These are phyloP conservation scores for Coemansia sp. DNA, from an alignment of 192 early-diverging fungal species.

Conservation along the genomic window DNA sequence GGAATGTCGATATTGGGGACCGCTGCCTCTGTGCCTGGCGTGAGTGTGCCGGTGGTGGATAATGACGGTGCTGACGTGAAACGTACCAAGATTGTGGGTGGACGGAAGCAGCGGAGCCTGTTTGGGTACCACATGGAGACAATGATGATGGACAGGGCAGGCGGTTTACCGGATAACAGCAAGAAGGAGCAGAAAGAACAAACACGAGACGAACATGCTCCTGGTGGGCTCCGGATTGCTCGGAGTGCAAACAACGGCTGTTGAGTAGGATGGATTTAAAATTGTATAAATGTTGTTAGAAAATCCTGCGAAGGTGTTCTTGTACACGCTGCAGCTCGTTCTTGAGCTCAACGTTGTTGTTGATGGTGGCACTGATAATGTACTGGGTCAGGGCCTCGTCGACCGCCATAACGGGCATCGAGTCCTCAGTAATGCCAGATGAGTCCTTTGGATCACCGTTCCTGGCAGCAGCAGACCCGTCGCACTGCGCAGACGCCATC, in stretches of 20 bases:
- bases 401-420: slow-evolving; percentile 37
- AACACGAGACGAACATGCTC: not conserved
- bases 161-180: too few species aligned
- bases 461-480: not conserved
- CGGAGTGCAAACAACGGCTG: not conserved
- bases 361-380: slow-evolving; percentile 39
- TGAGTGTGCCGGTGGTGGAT: not conserved
- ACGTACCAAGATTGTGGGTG: not conserved
- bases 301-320: slow-evolving; percentile 36
- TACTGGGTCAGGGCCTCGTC: slow-evolving; percentile 53
- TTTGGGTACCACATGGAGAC: slow-evolving; percentile 33
- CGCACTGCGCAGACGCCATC: slow-evolving; percentile 16
- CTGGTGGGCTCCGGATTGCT: not conserved
- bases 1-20: not conserved
- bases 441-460: not conserved
- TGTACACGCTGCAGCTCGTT: slow-evolving; percentile 43
- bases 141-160: not conserved
- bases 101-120: slow-evolving; percentile 18
- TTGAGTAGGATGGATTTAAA: not conserved
- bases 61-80: not conserved
- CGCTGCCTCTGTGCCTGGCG: not conserved
- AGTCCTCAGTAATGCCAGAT: not conserved
- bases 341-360: slow-evolving; percentile 29
- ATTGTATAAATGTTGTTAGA: too few species aligned
- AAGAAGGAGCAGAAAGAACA: not conserved